A percentile compares a stretch with the other conserved stretches of the same genome.
Conservation (phyloP, 306 rosid species). For the Malus asiatica region DNA sequence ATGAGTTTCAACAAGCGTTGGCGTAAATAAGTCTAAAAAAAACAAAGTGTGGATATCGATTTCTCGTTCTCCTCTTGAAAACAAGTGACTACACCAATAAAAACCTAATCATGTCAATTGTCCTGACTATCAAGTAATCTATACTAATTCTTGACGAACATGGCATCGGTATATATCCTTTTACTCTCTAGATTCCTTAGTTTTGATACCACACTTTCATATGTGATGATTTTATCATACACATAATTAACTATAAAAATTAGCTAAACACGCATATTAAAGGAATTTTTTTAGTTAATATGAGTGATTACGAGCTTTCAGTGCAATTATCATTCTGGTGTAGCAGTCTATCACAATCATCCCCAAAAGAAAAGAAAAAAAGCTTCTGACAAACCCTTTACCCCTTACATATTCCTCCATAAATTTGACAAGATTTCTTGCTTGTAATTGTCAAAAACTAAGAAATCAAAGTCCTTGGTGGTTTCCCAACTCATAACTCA, state of each 20-base stretch:
- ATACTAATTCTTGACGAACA: no score
- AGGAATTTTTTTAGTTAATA: no score
- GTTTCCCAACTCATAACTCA: background rate
- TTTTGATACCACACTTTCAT: background rate
- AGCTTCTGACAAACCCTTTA: background rate
- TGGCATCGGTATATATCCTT: background rate
- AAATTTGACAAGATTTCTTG: background rate
- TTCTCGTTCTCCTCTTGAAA: no score
- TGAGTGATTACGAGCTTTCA: background rate
- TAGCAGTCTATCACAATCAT: background rate
- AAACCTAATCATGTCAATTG: background rate
- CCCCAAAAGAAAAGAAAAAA: background rate
- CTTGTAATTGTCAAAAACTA: conserved; percentile 1
- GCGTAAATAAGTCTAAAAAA: no score
- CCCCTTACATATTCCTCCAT: background rate
- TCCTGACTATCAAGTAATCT: background rate
- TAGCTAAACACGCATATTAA: background rate
- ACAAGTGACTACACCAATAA: background rate
- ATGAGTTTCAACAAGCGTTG: no score
- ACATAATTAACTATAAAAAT: no score
- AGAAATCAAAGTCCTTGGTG: background rate
- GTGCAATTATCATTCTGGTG: background rate
- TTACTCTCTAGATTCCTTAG: background rate
- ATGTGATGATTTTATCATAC: background rate
- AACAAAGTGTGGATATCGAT: background rate